A percentile compares a stretch with the other conserved stretches of the same genome.
These are phyloP conservation scores for Atkinsonella hypoxylon DNA, from an alignment of 2,329 filamentous ascomycete species.

Conservation along the genomic window DNA sequence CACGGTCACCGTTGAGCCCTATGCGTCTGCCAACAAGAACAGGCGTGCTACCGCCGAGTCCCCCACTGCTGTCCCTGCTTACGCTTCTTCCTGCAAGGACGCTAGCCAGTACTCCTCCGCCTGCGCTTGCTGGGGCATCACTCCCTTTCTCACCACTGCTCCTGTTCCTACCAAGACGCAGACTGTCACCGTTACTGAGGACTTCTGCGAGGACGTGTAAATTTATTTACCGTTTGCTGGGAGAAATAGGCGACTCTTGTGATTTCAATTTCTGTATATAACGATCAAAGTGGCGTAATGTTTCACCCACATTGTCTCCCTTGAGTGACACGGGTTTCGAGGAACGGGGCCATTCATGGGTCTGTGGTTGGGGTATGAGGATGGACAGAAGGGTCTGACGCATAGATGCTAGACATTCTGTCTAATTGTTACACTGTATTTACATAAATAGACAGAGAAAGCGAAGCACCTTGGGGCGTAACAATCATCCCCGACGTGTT, in stretches of 20 bases:
- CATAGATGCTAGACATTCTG: not conserved
- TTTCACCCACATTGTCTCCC: not conserved
- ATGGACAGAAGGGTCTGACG: not conserved
- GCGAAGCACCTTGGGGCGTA: not conserved
- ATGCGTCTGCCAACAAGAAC: slow-evolving; percentile 13
- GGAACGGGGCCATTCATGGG: not conserved
- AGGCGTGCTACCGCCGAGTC: slow-evolving; percentile 22
- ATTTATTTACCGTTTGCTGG: not conserved
- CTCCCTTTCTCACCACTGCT: slow-evolving; percentile 25
- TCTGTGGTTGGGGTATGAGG: not conserved
- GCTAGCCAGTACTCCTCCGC: slow-evolving; percentile 26
- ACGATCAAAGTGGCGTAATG: not conserved
- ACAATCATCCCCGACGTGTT: not conserved
- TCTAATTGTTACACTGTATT: slow-evolving; percentile 1
- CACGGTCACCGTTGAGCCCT: slow-evolving; percentile 25
- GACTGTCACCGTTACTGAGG: slow-evolving; percentile 29
- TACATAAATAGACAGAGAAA: not conserved
- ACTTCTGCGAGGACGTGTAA: slow-evolving; percentile 28
- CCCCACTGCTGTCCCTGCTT: slow-evolving; percentile 25
- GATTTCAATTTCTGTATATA: not conserved
- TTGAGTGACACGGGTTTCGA: not conserved
- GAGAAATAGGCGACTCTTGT: not conserved
- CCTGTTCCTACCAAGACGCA: slow-evolving; percentile 26
- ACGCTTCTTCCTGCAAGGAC: slow-evolving; percentile 26
- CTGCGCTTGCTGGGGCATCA: slow-evolving; percentile 34